Base-by-base conservation (phyloP, 345 rosid genomes). In the Eucalyptus fibrosa region DNA sequence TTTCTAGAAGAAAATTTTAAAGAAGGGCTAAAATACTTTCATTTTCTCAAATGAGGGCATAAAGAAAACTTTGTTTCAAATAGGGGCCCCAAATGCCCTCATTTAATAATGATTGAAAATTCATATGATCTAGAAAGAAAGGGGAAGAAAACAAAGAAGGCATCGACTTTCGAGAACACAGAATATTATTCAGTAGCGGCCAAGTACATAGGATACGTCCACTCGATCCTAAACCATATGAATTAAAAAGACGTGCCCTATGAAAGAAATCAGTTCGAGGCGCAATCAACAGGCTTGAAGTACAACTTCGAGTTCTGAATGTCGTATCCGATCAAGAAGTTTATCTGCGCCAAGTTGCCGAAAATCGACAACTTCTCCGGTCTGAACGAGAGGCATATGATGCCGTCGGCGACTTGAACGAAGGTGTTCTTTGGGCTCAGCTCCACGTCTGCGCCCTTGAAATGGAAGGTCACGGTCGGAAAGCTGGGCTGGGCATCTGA, bases 201-300 rank as follows among this genome's bases (percentile, higher is more conserved):
- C 56, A 19, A 18, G 56, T 51, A 18, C 9, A 51, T 51, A 51
- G 56, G 56, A 51, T 51, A 7, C 56, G 56, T 51, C 80, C 40
- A 67, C 2, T 0, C 12, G 80, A 67, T 32, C 40, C 42, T 69
- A 32, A 65, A n/a, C 72, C 72, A 0, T 14, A 65, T 65, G 37
- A 65, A 30, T 65, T n/a, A n/a, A 13, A 30, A 15, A 32, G 81
- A 8, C 24, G 81, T 1, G 3, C 7, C 24, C 7, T 9, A 19
- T 2, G 55, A 86, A 34, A 47, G 37, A n/a, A 50, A 17, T 62
- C 55, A 88, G 14, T 10, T 3, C 40, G 72, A 90, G 45, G 93
- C n/a, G 91, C 95, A 96, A 87, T 93, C 94, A 12, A 91, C 91
- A 42, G 92, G 94, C 90, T 47, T 91, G 88, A 94, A 96, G 55